Evolutionary conservation across 83 land plant genomes (phyloP), one percentile per base, ranked within the genome.

Genomic region (Picea abies): DNA sequence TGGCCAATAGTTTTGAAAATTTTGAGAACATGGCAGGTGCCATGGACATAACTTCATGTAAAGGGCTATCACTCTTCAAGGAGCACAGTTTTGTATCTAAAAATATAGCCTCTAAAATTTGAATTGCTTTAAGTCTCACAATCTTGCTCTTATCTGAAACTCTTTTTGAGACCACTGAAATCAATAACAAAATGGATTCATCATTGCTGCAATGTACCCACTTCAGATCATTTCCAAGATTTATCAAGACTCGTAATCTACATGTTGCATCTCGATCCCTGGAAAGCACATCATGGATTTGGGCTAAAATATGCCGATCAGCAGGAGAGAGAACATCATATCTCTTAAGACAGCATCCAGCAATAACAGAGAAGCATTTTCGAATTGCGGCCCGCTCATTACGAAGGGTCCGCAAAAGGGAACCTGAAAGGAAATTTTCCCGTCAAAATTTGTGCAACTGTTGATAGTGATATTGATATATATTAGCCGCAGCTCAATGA

Each of bases 181-280:
- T 60, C 23, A 84, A 80, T 26, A 26, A 17, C 29, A 29, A 29
- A 47, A 37, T 67, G 65, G 44, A 10, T 35, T 68, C 22, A 58
- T 41, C 41, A 29, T 47, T 39, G n/a, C 52, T 63, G 62, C 25
- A 68, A 23, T 67, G 52, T 25, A 65, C 44, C 60, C 80, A 65
- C 23, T 70, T 84, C 7, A 70, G 35, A 58, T 60, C 75, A 25
- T 26, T 61, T 64, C 77, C 61, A 23, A 84, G n/a, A 47, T 58
- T 25, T 80, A 82, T 69, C 63, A 84, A 80, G 61, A 49, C 76
- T 62, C 82, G 84, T 84, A 81, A 58, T 64, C 85, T 65, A 76
- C 85, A 84, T 14, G 78, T 84, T 58, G 85, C 85, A 84, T 84
- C 85, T 62, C 85, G 78, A 56, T 84, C 85, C 58, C 78, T 65